Evolutionary conservation across 768 basidiomycete genomes (phyloP).

Genomic region (Tulasnella sp.): DNA sequence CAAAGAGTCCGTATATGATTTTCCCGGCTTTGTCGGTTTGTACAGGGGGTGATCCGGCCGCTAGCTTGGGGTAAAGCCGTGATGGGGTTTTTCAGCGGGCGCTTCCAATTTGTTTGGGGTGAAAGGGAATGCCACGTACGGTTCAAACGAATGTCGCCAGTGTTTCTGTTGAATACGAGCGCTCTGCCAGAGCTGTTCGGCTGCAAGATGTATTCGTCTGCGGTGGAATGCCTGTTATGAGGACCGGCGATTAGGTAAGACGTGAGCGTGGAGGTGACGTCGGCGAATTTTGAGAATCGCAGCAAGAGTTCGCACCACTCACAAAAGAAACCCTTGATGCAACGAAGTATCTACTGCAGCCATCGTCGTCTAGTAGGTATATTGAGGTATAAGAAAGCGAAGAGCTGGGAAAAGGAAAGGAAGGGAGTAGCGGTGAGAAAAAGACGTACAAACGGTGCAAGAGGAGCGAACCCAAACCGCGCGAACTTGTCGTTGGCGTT

Average conservation of each 20-base stretch:
- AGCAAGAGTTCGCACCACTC: neutral
- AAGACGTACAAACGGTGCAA: neutral
- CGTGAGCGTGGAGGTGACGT: neutral
- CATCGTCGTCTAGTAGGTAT: neutral
- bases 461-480: neutral
- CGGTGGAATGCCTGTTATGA: slow-evolving; percentile 15
- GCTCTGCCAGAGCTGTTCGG: slow-evolving; percentile 22
- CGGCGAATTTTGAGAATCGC: neutral
- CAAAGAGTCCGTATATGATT: slow-evolving; percentile 34
- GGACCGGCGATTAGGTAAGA: neutral
- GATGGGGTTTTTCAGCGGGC: neutral
- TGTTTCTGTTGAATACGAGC: slow-evolving; percentile 27
- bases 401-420: neutral
- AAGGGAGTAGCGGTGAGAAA: neutral
- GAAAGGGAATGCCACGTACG: slow-evolving; percentile 21
- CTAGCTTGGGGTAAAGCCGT: neutral
- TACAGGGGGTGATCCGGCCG: slow-evolving; percentile 15
- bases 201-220: slow-evolving; percentile 20
- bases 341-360: neutral
- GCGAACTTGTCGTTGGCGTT: neutral
- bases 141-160: slow-evolving; percentile 27
- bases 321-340: neutral
- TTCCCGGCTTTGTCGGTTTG: slow-evolving; percentile 26
- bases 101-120: neutral
- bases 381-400: neutral